phyloP scores from a whole-genome alignment of 768 basidiomycete genomes.

The Boletus sensibilis region DNA sequence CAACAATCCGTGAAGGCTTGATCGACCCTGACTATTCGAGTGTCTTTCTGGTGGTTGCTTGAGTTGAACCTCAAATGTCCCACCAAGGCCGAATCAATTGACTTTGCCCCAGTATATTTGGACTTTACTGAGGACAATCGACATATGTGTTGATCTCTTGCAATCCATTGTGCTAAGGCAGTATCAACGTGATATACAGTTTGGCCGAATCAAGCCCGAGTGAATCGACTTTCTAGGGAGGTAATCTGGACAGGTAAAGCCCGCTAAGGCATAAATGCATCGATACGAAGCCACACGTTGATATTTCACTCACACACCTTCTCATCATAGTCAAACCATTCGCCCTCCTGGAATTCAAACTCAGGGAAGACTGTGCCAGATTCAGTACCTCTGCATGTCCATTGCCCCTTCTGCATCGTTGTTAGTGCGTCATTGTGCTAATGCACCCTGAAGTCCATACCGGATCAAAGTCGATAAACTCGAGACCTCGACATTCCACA shows the following conservation, averaged over 20 bases:
- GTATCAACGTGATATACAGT: not conserved
- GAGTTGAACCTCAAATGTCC: not conserved
- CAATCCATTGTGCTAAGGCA: not conserved
- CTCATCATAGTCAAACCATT: conserved; percentile 90
- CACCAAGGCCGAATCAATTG: not conserved
- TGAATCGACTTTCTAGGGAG: conserved; percentile 63
- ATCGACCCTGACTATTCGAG: not conserved
- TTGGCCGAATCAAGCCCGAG: conserved; percentile 46
- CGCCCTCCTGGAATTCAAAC: conserved; percentile 50
- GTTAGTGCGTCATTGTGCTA: not conserved
- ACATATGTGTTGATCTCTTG: not conserved
- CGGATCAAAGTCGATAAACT: conserved; percentile 78
- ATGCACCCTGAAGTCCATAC: conserved; percentile 38
- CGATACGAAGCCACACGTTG: not conserved
- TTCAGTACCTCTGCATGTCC: conserved; percentile 69
- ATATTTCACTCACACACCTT: conserved; percentile 48
- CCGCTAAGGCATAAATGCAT: conserved; percentile 38
- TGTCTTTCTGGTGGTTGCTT: not conserved
- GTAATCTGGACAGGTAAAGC: conserved; percentile 70
- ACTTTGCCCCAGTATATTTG: not conserved
- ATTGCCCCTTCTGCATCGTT: conserved; percentile 56
- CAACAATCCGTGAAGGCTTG: no score
- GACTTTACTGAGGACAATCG: not conserved
- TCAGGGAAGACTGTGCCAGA: conserved; percentile 58
- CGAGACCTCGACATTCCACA: conserved; percentile 85